Conservation (phyloP, 371 early-diverging fungal species). For the Chytridiales sp. region DNA sequence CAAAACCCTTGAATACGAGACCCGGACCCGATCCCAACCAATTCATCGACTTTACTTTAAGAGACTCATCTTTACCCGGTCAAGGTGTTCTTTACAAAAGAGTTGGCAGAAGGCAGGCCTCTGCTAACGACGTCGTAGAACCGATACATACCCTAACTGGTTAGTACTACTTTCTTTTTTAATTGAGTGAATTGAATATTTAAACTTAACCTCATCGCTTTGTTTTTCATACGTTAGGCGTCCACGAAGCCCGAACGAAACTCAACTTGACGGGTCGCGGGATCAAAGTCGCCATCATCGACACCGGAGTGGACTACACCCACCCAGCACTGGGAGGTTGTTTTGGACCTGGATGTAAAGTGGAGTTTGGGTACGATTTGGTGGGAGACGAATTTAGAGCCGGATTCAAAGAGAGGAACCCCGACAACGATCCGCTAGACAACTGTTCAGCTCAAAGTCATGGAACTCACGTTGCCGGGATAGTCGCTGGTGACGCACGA, state of each 20-base stretch:
- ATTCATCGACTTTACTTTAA: too few relatives aligned
- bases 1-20: too few relatives aligned
- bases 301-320: slow-evolving; percentile 62
- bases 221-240: slow-evolving; percentile 19
- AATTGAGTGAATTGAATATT: too few relatives aligned
- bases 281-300: slow-evolving; percentile 52
- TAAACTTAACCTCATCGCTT: not conserved
- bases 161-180: slow-evolving; percentile 1
- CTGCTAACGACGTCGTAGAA: too few relatives aligned
- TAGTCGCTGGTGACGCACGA: slow-evolving; percentile 53
- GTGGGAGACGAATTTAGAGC: slow-evolving; percentile 38
- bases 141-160: too few relatives aligned
- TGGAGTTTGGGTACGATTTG: slow-evolving; percentile 60
- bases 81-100: too few relatives aligned
- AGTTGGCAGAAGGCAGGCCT: too few relatives aligned
- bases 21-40: too few relatives aligned
- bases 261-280: slow-evolving; percentile 37
- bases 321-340: slow-evolving; percentile 71
- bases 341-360: slow-evolving; percentile 62
- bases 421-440: slow-evolving; percentile 57
- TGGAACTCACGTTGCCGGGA: slow-evolving; percentile 64
- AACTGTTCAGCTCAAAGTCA: slow-evolving; percentile 45
- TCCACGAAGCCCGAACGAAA: slow-evolving; percentile 16
- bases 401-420: slow-evolving; percentile 21
- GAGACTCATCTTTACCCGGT: too few relatives aligned